These are phyloP conservation scores for Phytophthora foliorum DNA, from an alignment of 352 stramenopile species.

Conservation along the genomic window DNA sequence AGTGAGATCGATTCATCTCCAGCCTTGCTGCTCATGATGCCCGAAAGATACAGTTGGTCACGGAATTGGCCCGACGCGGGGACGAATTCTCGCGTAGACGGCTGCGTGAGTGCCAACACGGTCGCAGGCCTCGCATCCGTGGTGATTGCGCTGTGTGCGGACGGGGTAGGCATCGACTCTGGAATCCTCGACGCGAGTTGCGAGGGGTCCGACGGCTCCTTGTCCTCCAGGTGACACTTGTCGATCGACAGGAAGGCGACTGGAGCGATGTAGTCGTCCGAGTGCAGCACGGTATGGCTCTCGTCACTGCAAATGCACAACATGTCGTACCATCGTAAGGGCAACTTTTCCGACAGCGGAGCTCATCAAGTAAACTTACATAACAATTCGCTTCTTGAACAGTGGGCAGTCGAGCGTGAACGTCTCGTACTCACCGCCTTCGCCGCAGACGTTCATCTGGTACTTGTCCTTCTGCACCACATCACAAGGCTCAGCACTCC, in stretches of 20 bases:
- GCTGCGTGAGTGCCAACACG: conserved; percentile 31
- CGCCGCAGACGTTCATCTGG: conserved; percentile 98
- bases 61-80: conserved; percentile 57
- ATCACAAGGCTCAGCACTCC: conserved; percentile 17
- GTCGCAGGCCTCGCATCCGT: conserved; percentile 25
- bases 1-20: conserved; percentile 46
- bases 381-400: conserved; percentile 94
- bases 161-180: conserved; percentile 1
- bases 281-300: conserved; percentile 93
- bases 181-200: conserved; percentile 54
- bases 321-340: conserved; percentile 4
- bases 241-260: conserved; percentile 95
- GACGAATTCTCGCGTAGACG: conserved; percentile 28
- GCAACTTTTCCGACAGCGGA: conserved; percentile 5
- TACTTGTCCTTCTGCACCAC: conserved; percentile 91
- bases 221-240: conserved; percentile 91
- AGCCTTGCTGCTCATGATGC: conserved; percentile 59
- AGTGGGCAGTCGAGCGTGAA: conserved; percentile 98
- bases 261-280: conserved; percentile 92
- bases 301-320: conserved; percentile 69
- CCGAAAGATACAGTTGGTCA: conserved; percentile 73
- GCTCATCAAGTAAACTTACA: conserved; percentile 54
- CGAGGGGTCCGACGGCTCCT: conserved; percentile 58
- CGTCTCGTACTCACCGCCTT: conserved; percentile 99
- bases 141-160: neutral